phyloP scores from a whole-genome alignment of 768 basidiomycete genomes.

The Coprinellus aureogranulatus region DNA sequence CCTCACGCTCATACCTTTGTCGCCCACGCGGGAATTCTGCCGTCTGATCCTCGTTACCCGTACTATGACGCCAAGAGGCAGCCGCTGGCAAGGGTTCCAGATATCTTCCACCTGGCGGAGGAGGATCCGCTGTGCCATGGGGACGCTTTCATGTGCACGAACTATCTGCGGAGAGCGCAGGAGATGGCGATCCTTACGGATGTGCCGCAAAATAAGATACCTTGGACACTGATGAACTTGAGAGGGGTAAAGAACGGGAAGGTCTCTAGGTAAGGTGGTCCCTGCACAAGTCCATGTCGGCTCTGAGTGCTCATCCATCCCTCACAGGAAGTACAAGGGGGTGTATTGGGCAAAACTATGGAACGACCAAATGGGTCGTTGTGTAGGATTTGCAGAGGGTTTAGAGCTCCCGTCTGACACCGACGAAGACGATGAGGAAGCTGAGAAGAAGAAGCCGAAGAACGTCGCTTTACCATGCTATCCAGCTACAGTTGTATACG shows the following conservation, averaged over 20 bases:
- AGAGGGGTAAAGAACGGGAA: constrained; percentile 49
- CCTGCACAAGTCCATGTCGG: background rate
- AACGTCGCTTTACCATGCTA: constrained; percentile 50
- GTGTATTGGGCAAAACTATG: constrained; percentile 76
- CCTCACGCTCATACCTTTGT: constrained; percentile 74
- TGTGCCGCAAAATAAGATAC: constrained; percentile 73
- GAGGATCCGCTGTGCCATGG: background rate
- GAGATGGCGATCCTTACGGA: constrained; percentile 65
- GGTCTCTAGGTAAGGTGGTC: constrained; percentile 39
- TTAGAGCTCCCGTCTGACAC: constrained; percentile 9
- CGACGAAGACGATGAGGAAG: background rate
- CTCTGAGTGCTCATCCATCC: constrained; percentile 9
- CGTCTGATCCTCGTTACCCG: constrained; percentile 59
- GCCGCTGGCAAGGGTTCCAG: constrained; percentile 68
- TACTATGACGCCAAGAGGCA: constrained; percentile 52
- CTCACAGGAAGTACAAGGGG: constrained; percentile 37
- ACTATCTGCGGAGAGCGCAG: constrained; percentile 52
- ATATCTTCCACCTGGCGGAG: constrained; percentile 13
- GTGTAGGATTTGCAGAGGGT: constrained; percentile 44
- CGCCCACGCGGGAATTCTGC: constrained; percentile 81
- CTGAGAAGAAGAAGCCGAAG: constrained; percentile 16
- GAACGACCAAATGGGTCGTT: constrained; percentile 62
- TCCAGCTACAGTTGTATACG: constrained; percentile 81
- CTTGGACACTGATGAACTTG: constrained; percentile 77
- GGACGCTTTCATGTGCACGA: constrained; percentile 7